Evolutionary conservation across 2,329 filamentous ascomycete genomes (phyloP), one percentile per base, ranked within the genome.

Genomic region (Thielaviopsis ethacetica): DNA sequence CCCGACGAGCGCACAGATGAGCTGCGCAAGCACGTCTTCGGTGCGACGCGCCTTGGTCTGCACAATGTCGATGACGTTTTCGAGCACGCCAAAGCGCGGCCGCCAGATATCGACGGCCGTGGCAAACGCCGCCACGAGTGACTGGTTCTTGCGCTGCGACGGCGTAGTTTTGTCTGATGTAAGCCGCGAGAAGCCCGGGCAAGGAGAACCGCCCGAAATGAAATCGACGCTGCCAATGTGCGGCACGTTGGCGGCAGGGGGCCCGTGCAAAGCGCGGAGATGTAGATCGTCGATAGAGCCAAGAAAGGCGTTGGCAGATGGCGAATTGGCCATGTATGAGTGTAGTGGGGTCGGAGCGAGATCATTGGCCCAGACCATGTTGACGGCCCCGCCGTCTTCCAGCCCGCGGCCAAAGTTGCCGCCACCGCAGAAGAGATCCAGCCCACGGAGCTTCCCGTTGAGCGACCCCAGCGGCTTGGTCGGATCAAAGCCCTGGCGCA

Each of bases 361-460:
- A 65, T 94, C 88, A 26, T 91, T 83, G 0, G 81, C 81, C 73
- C 80, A 85, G 2, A 75, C 72, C 67, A 86, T 85, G 26, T 81
- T 67, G 0, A 90, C 75, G 0, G 75, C 81, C 0, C 82, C 81
- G 0, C 80, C 81, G 57, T 90, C 86, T 67, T 90, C 86, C 0
- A 94, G 72, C 0, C 87, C 88, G 30, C 85, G 76, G 5, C 87
- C 88, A 56, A 93, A 82, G 57, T 84, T 89, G 0, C 88, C 88
- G 19, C 85, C 84, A 0, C 88, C 88, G 63, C 84, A 88, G 65
- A 88, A 94, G 0, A 93, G 71, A 62, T 89, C 86, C 3, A 91
- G 70, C 0, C 83, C 85, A 5, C 71, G 72, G 9, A 87, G 72
- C 60, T 73, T 74, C 19, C 66, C 62, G 49, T 22, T 22, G 49